Evolutionary conservation across 768 basidiomycete species (phyloP).

Genomic region (Psilocybe cubensis): DNA sequence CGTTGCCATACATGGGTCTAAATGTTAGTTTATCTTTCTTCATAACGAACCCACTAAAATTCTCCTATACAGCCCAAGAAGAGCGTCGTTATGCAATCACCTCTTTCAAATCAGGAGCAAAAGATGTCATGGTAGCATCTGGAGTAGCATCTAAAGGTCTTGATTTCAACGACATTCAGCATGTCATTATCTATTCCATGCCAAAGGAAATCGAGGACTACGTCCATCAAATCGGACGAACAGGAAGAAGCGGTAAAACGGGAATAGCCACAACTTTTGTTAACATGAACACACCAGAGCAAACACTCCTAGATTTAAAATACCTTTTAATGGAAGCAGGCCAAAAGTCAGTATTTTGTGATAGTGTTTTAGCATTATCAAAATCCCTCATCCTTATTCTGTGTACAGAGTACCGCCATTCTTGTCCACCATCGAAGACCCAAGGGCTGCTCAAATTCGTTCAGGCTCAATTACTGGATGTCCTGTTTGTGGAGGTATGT

Average conservation of each 20-base stretch:
- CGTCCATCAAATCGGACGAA: conserved; percentile 98
- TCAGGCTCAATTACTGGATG: conserved; percentile 80
- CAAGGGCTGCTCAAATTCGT: conserved; percentile 78
- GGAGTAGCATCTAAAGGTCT: conserved; percentile 97
- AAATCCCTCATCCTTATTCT: conserved; percentile 9
- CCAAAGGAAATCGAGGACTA: conserved; percentile 99
- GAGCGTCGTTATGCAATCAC: conserved; percentile 99
- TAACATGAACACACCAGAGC: conserved; percentile 96
- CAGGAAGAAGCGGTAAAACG: conserved; percentile 96
- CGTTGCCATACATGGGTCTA: conserved; percentile 97
- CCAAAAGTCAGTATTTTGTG: conserved; percentile 73
- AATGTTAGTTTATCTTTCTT: conserved; percentile 58
- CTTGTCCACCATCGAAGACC: conserved; percentile 87
- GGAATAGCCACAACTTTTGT: conserved; percentile 99
- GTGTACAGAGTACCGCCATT: conserved; percentile 89
- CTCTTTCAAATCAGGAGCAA: conserved; percentile 95
- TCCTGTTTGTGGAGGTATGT: conserved; percentile 91
- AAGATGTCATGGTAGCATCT: conserved; percentile 99
- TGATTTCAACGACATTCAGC: conserved; percentile 98
- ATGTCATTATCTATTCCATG: conserved; percentile 99
- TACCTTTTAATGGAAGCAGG: conserved; percentile 97
- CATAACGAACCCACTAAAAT: background rate
- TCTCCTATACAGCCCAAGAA: conserved; percentile 74
- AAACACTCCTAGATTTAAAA: conserved; percentile 95
- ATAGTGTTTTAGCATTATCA: background rate